Base-by-base conservation (phyloP, 352 stramenopile genomes). In the Paralagenidium karlingii region DNA sequence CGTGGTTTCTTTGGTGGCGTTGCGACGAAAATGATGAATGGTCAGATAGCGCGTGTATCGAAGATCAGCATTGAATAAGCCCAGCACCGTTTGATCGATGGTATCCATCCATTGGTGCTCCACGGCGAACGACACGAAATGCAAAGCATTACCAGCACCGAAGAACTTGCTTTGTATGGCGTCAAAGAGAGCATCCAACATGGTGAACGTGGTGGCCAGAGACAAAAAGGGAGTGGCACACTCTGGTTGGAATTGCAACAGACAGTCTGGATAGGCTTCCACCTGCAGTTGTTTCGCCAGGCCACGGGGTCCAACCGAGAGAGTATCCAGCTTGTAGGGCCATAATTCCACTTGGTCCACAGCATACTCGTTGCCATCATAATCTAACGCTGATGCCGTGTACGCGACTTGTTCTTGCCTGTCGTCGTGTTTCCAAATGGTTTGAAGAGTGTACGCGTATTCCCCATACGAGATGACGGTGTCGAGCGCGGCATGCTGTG, bases 131-230 rank as follows among this genome's bases (percentile, higher is more conserved):
- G 18, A 28, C 34, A 12, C 19, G n/a, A 22, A 40, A 10, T 6
- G 16, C n/a, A 9, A 40, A 22, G 7, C 24, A 11, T 11, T 28
- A 11, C 8, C 34, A 18, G 11, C 24, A 38, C 32, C 13, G 32
- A 19, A 55, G 22, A 34, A 41, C 16, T 10, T 2, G 2, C 21
- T 6, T 9, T 47, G 2, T 18, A 55, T 24, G 3, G 30, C 18
- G 0, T 41, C 36, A 5, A 51, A 19, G 15, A 55, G 38, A 12
- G 31, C 41, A 19, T 55, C 38, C n/a, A 47, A 21, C 48, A 55
- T 55, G n/a, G 28, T 13, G 24, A 55, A 55, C 18, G 40, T 16
- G 3, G 37, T 55, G 22, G 13, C 20, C 5, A 34, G 10, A 6
- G 30, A 5, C 1, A 55, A 18, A 11, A n/a, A 18, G 10, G 8